A percentile compares a stretch with the other conserved stretches of the same genome.
phyloP scores from a whole-genome alignment of 2,329 filamentous ascomycete genomes.

The Diaporthe sp. region DNA sequence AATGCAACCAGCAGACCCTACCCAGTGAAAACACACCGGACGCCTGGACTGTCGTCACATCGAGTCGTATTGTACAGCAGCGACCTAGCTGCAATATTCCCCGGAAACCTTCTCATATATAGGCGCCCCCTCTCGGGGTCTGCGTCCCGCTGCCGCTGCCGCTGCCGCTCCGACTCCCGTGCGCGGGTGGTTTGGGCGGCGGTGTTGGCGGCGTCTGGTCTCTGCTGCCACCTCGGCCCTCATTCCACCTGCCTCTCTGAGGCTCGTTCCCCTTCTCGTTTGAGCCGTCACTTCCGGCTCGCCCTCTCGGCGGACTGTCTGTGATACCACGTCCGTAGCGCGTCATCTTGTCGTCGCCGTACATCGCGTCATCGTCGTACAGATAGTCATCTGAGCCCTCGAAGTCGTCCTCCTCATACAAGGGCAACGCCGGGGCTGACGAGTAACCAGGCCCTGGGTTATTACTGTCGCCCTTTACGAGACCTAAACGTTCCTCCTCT shows the following conservation, averaged over 20 bases:
- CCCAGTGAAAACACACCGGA: conserved; percentile 6
- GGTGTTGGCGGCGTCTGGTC: conserved; percentile 34
- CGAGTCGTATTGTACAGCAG: conserved; percentile 17
- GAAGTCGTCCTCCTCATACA: conserved; percentile 54
- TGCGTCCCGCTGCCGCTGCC: conserved; percentile 16
- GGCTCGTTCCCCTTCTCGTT: conserved; percentile 47
- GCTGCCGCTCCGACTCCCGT: conserved; percentile 22
- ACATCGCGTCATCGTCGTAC: conserved; percentile 48
- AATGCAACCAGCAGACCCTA: conserved; percentile 12
- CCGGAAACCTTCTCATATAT: neutral
- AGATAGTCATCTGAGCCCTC: conserved; percentile 44
- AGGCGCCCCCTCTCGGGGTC: conserved; percentile 26
- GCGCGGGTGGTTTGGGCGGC: conserved; percentile 36
- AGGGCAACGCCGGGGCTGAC: conserved; percentile 52
- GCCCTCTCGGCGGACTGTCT: conserved; percentile 49
- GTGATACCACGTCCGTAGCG: conserved; percentile 61
- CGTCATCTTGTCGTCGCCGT: conserved; percentile 49
- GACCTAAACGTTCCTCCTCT: conserved; percentile 85
- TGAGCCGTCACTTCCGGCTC: conserved; percentile 43
- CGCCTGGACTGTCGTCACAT: conserved; percentile 10
- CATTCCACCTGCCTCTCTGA: conserved; percentile 47
- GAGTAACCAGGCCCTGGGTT: conserved; percentile 56
- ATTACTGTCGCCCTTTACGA: conserved; percentile 83
- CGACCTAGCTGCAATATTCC: neutral
- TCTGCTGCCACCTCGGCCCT: conserved; percentile 43